phyloP scores from a whole-genome alignment of 225 moss, liverwort and hornwort species.

The Sphagnum tenellum region DNA sequence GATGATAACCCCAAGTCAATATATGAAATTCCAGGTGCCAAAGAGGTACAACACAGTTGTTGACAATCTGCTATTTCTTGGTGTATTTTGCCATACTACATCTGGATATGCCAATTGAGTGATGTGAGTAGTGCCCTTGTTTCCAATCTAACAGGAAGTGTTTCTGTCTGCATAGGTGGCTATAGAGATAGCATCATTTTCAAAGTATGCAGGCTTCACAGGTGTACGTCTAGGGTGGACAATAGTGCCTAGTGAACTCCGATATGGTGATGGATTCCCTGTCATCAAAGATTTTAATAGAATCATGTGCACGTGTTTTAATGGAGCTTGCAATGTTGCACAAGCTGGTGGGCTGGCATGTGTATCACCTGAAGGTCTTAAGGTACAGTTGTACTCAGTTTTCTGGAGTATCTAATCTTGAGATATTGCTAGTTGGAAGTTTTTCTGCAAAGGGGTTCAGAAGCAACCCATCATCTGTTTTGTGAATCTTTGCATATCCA shows the following conservation, averaged over 20 bases:
- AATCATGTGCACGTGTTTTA: slow-evolving; percentile 95
- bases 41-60: slow-evolving; percentile 41
- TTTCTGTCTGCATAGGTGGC: slow-evolving; percentile 49
- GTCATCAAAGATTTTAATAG: slow-evolving; percentile 82
- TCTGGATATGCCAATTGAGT: no score
- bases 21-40: slow-evolving; percentile 89
- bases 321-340: slow-evolving; percentile 84
- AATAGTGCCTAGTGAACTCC: slow-evolving; percentile 73
- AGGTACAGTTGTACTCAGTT: slow-evolving; percentile 14
- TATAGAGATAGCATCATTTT: slow-evolving; percentile 89
- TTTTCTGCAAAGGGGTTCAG: no score
- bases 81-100: no score
- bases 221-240: slow-evolving; percentile 98
- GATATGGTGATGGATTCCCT: slow-evolving; percentile 70
- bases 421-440: no score
- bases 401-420: no score
- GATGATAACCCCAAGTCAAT: slow-evolving; percentile 93
- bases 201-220: slow-evolving; percentile 92
- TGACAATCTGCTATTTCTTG: no score
- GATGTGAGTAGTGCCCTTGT: no score
- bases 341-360: slow-evolving; percentile 96
- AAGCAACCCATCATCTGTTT: no score
- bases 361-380: slow-evolving; percentile 66
- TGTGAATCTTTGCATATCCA: no score
- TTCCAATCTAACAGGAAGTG: no score